Evolutionary conservation across 495 filamentous ascomycete genomes (phyloP), one percentile per base, ranked within the genome.

Genomic region (Aspergillus sclerotioniger): DNA sequence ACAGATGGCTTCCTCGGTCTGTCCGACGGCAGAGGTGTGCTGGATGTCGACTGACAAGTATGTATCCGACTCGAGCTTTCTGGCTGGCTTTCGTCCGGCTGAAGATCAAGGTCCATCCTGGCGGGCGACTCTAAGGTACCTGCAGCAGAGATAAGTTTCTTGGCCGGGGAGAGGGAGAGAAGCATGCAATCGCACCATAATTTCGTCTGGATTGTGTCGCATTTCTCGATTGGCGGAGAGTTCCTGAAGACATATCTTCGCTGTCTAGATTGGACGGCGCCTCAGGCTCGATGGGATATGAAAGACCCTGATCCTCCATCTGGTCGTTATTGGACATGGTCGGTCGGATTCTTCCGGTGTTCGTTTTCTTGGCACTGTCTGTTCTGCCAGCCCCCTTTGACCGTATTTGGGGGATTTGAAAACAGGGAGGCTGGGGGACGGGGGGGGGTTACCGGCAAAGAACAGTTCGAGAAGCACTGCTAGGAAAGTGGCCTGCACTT

Each of bases 1-100:
- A 91, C 82, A 20, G 80, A 67, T 12, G 89, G 90, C 67, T 90
- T 92, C 65, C 84, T 86, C n/a, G 84, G 77, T 58, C 80, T 83
- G 59, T 78, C 72, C 13, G 59, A 63, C 60, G 79, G 79, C 49
- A 79, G 73, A 51, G 85, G 76, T 44, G 83, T 82, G n/a, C 82
- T 77, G 3, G 80, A 83, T 17, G 81, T 64, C 57, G 86, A 71
- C 13, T 82, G 85, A 67, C 64, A 68, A n/a, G 43, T 60, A 53
- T 55, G 59, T 4, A 60, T 50, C 49, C 68, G 65, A 58, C 45
- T 68, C 20, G 67, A 67, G 51, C 53, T 60, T 25, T 78, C 73
- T 6, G 67, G 67, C 45, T 71, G 69, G n/a, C 49, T 60, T 32
- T 77, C 76, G 20, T 71, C 65, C 10, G 58, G 21, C 31, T 57